A percentile compares a stretch with the other conserved stretches of the same genome.
These are phyloP conservation scores for Trichoderma parareesei DNA, from an alignment of 495 filamentous ascomycete genomes.

Conservation along the genomic window DNA sequence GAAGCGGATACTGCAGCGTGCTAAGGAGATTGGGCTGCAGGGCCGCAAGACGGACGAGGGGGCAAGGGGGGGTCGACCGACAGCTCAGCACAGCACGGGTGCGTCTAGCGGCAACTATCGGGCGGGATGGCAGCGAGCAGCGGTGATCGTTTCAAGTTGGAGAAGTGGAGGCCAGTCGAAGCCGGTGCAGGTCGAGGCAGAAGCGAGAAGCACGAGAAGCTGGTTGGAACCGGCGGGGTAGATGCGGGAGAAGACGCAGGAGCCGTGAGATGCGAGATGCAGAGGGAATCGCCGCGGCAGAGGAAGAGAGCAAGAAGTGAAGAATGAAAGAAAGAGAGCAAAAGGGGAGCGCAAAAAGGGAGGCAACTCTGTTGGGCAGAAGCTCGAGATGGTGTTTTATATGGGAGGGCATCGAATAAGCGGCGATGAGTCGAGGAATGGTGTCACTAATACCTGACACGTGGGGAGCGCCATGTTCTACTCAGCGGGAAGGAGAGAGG, in stretches of 20 bases:
- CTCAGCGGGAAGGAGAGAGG: neutral
- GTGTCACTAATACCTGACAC: neutral
- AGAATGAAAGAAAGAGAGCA: neutral
- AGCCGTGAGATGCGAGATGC: neutral
- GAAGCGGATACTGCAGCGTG: conserved; percentile 5
- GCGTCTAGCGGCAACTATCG: conserved; percentile 9
- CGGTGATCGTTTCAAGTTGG: neutral
- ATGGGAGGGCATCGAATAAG: neutral
- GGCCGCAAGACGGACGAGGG: neutral
- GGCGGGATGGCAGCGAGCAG: neutral
- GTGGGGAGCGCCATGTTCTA: neutral
- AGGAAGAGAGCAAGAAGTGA: neutral
- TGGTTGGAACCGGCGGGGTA: neutral
- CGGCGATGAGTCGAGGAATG: neutral
- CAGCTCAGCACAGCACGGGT: neutral
- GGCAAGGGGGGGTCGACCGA: neutral
- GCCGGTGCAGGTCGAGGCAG: neutral
- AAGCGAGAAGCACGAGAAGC: neutral
- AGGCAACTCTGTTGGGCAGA: neutral
- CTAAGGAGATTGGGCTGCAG: conserved; percentile 7
- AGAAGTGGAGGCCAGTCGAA: conserved; percentile 3
- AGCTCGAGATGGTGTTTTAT: neutral
- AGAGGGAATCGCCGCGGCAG: neutral
- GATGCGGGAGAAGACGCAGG: too few species aligned
- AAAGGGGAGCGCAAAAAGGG: neutral